Conservation (phyloP, 1,284 basidiomycete genomes). For the Ustilago lituana region DNA sequence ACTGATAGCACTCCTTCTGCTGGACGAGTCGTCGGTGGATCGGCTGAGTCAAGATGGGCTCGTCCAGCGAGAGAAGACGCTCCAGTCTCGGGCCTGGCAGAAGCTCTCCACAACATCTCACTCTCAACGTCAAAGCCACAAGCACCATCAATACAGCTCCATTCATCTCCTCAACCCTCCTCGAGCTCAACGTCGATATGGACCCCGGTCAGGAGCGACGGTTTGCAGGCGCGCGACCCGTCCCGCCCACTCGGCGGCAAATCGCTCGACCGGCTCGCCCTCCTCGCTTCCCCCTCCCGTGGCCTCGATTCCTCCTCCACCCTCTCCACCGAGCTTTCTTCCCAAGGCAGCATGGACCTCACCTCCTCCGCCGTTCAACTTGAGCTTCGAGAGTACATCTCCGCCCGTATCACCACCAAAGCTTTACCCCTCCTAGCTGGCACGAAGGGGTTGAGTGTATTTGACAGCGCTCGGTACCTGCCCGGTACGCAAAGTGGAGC, state of each 20-base stretch:
- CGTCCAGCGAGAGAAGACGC: too few relatives aligned
- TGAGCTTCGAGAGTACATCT: conserved; percentile 41
- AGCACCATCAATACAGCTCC: not conserved
- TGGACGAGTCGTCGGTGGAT: too few relatives aligned
- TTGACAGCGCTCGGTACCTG: conserved; percentile 11
- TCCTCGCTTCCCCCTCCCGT: conserved; percentile 45
- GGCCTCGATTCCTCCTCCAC: conserved; percentile 29
- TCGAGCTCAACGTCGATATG: too few relatives aligned
- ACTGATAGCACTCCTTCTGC: too few relatives aligned
- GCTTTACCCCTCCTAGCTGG: conserved; percentile 1
- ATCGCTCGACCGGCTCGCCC: conserved; percentile 32
- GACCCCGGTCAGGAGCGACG: not conserved
- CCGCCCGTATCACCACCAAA: conserved; percentile 10
- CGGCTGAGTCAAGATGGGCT: conserved; percentile 17
- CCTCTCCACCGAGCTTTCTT: conserved; percentile 19
- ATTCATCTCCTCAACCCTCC: not conserved
- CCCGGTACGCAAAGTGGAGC: not conserved
- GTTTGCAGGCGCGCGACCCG: conserved; percentile 16
- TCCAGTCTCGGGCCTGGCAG: not conserved
- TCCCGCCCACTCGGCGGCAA: conserved; percentile 35
- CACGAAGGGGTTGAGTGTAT: not conserved
- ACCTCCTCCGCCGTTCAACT: conserved; percentile 15
- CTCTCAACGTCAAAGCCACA: not conserved
- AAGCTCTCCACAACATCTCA: not conserved
- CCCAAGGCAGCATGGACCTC: conserved; percentile 36